These are phyloP conservation scores for Ciborinia camelliae DNA, from an alignment of 2,329 filamentous ascomycete genomes.

Conservation along the genomic window DNA sequence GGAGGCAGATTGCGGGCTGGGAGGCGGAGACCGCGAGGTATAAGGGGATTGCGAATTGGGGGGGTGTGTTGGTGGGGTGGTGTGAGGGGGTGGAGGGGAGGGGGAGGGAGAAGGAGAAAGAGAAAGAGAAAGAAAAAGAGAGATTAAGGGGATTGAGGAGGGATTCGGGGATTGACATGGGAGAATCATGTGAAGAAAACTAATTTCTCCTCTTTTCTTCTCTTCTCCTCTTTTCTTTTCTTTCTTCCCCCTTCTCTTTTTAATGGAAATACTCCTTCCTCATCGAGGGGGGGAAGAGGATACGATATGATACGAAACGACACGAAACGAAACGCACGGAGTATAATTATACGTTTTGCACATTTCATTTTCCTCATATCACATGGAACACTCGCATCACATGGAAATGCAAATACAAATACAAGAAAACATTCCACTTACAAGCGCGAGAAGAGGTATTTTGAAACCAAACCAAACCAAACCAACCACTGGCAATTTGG, in stretches of 20 bases:
- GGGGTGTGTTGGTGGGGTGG: slow-evolving; percentile 22
- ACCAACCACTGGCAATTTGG: too few relatives aligned
- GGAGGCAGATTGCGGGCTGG: slow-evolving; percentile 45
- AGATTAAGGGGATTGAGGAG: not conserved
- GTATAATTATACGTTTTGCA: too few relatives aligned
- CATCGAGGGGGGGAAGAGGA: not conserved
- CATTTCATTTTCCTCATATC: too few relatives aligned
- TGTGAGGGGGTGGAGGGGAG: slow-evolving; percentile 19
- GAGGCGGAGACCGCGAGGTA: slow-evolving; percentile 44
- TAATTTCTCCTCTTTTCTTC: not conserved
- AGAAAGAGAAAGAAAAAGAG: not conserved
- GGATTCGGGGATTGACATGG: not conserved
- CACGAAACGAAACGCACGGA: too few relatives aligned
- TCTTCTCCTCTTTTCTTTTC: not conserved
- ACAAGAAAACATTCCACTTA: too few relatives aligned
- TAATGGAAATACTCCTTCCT: not conserved
- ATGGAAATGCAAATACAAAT: too few relatives aligned
- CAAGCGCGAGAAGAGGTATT: too few relatives aligned
- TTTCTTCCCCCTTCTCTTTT: not conserved
- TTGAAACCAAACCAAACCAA: too few relatives aligned
- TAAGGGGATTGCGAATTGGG: slow-evolving; percentile 46
- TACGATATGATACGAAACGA: too few relatives aligned
- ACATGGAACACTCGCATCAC: too few relatives aligned
- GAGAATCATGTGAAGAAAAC: too few relatives aligned
- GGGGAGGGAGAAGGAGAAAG: not conserved